Evolutionary conservation across 257 asterid genomes (phyloP).

Genomic region (Nicotiana tabacum): DNA sequence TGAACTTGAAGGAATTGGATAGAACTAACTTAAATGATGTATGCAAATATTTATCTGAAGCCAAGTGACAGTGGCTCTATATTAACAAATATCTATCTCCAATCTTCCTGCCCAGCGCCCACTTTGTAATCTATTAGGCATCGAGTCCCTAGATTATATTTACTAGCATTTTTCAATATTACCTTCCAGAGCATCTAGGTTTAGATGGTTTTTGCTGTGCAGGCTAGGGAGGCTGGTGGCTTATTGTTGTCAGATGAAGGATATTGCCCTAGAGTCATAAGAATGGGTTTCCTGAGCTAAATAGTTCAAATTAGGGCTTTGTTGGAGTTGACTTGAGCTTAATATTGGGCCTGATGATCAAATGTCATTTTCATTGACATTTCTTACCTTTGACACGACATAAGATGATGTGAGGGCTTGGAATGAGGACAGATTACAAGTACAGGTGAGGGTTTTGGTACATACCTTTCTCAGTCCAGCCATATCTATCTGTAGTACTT

Average conservation of each 20-base stretch:
- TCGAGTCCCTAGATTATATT: background rate
- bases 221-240: conserved; percentile 12
- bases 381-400: background rate
- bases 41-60: background rate
- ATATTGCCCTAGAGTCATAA: conserved; percentile 10
- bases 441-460: conserved; percentile 11
- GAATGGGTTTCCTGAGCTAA: conserved; percentile 8
- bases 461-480: conserved; percentile 3
- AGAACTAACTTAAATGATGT: background rate
- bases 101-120: background rate
- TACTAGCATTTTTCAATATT: background rate
- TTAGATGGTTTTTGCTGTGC: conserved; percentile 12
- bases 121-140: background rate
- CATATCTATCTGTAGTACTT: conserved; percentile 1
- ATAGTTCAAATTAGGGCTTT: conserved; percentile 10
- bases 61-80: background rate
- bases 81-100: background rate
- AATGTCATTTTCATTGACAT: background rate
- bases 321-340: conserved; percentile 5
- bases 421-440: conserved; percentile 4
- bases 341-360: conserved; percentile 9
- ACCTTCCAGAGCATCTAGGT: conserved; percentile 8
- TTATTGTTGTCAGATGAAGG: conserved; percentile 10
- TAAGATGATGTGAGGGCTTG: conserved; percentile 11
- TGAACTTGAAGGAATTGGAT: conserved; percentile 2